These are phyloP conservation scores for Dothideomycetes sp. DNA, from an alignment of 2,329 filamentous ascomycete genomes.

Conservation along the genomic window DNA sequence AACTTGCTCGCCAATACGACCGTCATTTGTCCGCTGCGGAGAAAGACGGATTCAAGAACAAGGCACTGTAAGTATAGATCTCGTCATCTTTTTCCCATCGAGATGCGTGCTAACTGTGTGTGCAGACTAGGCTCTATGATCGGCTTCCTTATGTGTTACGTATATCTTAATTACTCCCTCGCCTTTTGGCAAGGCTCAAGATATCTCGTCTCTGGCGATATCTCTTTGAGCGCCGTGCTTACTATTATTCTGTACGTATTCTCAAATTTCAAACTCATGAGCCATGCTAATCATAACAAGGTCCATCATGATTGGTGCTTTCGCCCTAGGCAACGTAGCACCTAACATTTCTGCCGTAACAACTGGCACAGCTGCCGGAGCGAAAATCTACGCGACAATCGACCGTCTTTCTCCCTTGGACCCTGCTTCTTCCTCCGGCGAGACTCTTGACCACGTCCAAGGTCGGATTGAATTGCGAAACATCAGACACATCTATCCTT, in stretches of 20 bases:
- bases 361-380: slow-evolving; percentile 70
- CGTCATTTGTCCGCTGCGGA: slow-evolving; percentile 63
- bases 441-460: slow-evolving; percentile 60
- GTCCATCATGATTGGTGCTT: slow-evolving; percentile 86
- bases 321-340: slow-evolving; percentile 78
- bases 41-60: slow-evolving; percentile 65
- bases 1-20: slow-evolving; percentile 81
- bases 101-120: no score
- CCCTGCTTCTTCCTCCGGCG: slow-evolving; percentile 60
- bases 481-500: slow-evolving; percentile 90
- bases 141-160: slow-evolving; percentile 68
- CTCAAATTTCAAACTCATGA: slow-evolving; percentile 54
- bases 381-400: slow-evolving; percentile 90
- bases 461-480: slow-evolving; percentile 73
- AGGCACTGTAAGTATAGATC: no score
- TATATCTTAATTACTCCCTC: slow-evolving; percentile 80
- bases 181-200: slow-evolving; percentile 81
- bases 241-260: no score
- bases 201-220: slow-evolving; percentile 59
- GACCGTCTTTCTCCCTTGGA: slow-evolving; percentile 81
- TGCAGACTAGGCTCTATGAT: slow-evolving; percentile 73
- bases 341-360: slow-evolving; percentile 83
- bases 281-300: slow-evolving; percentile 78
- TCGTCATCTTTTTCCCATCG: no score
- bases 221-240: no score